Base-by-base conservation (phyloP, 768 basidiomycete genomes). In the Cystofilobasidium ferigula region DNA sequence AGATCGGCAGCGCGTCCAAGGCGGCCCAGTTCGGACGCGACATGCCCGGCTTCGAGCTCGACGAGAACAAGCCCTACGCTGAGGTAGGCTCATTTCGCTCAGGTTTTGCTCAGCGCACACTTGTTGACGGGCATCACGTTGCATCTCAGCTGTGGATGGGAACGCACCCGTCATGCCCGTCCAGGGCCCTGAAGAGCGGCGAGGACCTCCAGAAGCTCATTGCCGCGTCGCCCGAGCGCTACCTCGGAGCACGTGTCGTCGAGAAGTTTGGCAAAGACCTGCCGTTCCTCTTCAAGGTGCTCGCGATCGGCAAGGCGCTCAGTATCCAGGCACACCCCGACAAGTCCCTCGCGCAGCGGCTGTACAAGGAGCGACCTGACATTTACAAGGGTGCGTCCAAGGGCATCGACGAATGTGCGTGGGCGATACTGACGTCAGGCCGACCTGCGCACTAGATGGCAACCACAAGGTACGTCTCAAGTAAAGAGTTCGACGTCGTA, bases 111-210 rank as follows among this genome's bases (percentile, higher is more conserved):
- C n/a, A n/a, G n/a, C n/a, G n/a, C n/a, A n/a, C n/a, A n/a, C n/a
- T n/a, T n/a, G n/a, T n/a, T n/a, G n/a, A n/a, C n/a, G n/a, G n/a
- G 13, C 42, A 45, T 45, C n/a, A 12, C n/a, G n/a, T n/a, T n/a
- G n/a, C n/a, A n/a, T n/a, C n/a, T n/a, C n/a, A n/a, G 92, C 79
- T 99, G 51, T 99, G 95, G 95, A 98, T 98, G 94, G 95, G 95
- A 13, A 98, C 95, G 0, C 95, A 98, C 71, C 82, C 88, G 2
- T 87, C 79, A 40, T 81, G 85, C 10, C 86, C 86, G 0, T 85
- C 86, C 8, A 77, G 76, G 9, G 73, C 83, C 24, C 73, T 78
- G 67, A 67, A 70, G 22, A 65, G 79, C 13, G 76, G 77, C 36
- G 75, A 76, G 76, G 26, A 84, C 84, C 68, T 83, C 81, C 73